Conservation (phyloP, 345 rosid genomes). For the Xanthoceras sorbifolium region DNA sequence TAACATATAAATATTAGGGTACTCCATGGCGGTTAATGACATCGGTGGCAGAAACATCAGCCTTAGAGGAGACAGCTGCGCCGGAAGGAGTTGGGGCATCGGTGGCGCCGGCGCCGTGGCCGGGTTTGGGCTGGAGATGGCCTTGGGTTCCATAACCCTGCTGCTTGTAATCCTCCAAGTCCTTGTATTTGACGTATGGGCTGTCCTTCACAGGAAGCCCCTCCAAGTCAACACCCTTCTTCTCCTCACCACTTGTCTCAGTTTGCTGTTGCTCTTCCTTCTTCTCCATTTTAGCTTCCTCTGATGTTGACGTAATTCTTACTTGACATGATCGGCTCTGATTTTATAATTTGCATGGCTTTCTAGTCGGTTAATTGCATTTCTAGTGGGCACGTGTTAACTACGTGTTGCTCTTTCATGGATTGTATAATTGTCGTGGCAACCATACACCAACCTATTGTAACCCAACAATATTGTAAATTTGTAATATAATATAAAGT, state of each 20-base stretch:
- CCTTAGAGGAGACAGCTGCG: conserved; percentile 27
- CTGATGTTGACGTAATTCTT: too few relatives aligned
- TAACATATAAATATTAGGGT: too few relatives aligned
- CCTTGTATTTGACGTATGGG: conserved; percentile 40
- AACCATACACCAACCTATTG: background rate
- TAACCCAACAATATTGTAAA: too few relatives aligned
- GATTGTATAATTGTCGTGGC: conserved; percentile 19
- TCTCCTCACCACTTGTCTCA: conserved; percentile 11
- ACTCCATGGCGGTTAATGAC: conserved; percentile 32
- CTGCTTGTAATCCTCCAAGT: conserved; percentile 55
- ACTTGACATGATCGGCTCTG: background rate
- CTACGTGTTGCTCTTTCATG: conserved; percentile 17
- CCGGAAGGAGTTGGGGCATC: conserved; percentile 75
- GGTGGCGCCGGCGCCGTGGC: conserved; percentile 64
- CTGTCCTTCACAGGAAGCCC: conserved; percentile 40
- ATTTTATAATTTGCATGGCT: background rate
- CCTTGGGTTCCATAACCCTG: conserved; percentile 63
- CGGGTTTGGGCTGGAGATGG: conserved; percentile 50
- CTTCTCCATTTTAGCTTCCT: conserved; percentile 16
- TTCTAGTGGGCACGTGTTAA: conserved; percentile 15
- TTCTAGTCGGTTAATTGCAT: background rate
- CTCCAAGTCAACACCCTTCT: conserved; percentile 6
- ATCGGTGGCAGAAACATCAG: conserved; percentile 24
- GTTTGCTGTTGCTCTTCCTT: conserved; percentile 9
- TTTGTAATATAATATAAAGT: too few relatives aligned